phyloP scores from a whole-genome alignment of 805 yeast genomes.

The Torulaspora maleeae region DNA sequence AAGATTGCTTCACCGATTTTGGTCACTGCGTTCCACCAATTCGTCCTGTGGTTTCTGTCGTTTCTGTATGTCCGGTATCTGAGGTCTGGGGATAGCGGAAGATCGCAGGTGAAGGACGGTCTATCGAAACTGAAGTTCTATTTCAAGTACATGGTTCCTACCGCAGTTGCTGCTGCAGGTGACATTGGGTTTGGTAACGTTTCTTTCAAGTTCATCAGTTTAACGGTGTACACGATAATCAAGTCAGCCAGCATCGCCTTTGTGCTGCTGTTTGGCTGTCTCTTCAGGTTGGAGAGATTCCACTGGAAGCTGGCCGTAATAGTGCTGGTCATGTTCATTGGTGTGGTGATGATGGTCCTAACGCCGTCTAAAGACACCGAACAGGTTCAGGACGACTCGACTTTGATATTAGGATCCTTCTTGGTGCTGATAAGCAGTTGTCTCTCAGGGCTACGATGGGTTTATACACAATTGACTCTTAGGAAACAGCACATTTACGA shows the following conservation, averaged over 20 bases:
- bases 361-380: conserved; percentile 35
- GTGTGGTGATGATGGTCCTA: conserved; percentile 85
- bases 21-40: conserved; percentile 81
- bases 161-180: conserved; percentile 83
- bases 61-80: conserved; percentile 38
- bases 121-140: conserved; percentile 38
- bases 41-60: conserved; percentile 53
- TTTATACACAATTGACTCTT: conserved; percentile 79
- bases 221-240: conserved; percentile 87
- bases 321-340: conserved; percentile 72
- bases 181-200: conserved; percentile 92
- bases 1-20: conserved; percentile 80
- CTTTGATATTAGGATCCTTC: conserved; percentile 52
- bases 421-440: conserved; percentile 74
- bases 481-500: conserved; percentile 49
- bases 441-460: conserved; percentile 92
- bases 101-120: background rate
- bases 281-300: conserved; percentile 72
- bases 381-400: conserved; percentile 17
- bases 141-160: conserved; percentile 61
- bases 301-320: conserved; percentile 63
- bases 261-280: conserved; percentile 81
- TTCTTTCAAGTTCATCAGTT: conserved; percentile 70
- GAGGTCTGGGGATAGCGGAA: conserved; percentile 1
- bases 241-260: conserved; percentile 85